A percentile compares a stretch with the other conserved stretches of the same genome.
Evolutionary conservation across 805 yeast species (phyloP).

Genomic region (Metschnikowia matae): DNA sequence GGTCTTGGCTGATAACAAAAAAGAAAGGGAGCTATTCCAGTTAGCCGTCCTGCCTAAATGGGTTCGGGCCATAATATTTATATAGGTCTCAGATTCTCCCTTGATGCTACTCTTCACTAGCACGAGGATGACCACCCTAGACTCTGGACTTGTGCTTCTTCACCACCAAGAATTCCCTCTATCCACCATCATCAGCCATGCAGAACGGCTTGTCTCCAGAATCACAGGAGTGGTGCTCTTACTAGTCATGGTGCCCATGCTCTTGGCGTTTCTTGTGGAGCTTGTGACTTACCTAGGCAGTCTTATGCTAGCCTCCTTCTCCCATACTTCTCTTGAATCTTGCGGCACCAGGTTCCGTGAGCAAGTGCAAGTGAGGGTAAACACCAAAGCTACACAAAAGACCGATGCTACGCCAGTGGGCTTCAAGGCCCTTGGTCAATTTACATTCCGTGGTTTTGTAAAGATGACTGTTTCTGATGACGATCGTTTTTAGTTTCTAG

Average conservation of each 20-base stretch:
- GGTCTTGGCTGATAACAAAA: conserved; percentile 2
- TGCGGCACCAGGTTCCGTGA: not conserved
- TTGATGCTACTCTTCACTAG: not conserved
- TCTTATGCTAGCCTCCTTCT: not conserved
- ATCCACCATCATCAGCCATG: not conserved
- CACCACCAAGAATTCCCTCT: not conserved
- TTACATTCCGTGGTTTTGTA: not conserved
- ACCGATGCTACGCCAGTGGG: not conserved
- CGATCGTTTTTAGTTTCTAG: not conserved
- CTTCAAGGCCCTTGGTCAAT: not conserved
- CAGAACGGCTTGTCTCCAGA: not conserved
- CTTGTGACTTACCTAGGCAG: conserved; percentile 1
- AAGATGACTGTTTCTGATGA: conserved; percentile 1
- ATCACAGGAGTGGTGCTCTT: not conserved
- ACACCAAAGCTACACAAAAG: not conserved
- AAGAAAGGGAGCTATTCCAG: not conserved
- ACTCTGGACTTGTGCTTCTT: not conserved
- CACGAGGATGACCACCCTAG: not conserved
- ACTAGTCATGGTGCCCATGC: not conserved
- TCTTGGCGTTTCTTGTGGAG: not conserved
- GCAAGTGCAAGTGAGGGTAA: not conserved
- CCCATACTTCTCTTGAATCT: not conserved
- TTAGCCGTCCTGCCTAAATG: not conserved
- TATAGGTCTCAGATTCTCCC: not conserved
- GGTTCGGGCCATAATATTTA: not conserved